Percentiles rank a stretch among this genome's conserved stretches.
phyloP scores from a whole-genome alignment of 345 rosid species.

The Eucalyptus tenuipes region DNA sequence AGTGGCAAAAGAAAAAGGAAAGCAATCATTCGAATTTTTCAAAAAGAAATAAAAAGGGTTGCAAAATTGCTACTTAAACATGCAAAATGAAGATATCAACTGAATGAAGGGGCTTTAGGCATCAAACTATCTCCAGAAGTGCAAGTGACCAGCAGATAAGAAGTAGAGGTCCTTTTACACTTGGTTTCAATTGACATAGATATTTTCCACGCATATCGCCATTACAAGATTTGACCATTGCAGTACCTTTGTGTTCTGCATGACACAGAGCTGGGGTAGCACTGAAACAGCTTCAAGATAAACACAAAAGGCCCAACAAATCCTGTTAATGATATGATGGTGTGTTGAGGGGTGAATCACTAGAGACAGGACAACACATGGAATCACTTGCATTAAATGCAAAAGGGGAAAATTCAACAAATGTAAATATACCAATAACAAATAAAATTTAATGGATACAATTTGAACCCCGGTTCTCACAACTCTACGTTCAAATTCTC shows the following conservation, averaged over 20 bases:
- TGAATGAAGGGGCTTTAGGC: not conserved
- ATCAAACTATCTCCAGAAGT: not conserved
- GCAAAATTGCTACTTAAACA: not conserved
- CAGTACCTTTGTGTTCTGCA: conserved; percentile 90
- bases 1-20: not conserved
- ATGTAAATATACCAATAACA: not conserved
- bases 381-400: conserved; percentile 43
- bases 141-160: not conserved
- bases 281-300: conserved; percentile 94
- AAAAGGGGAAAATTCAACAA: not conserved
- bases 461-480: not conserved
- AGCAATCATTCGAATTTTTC: not conserved
- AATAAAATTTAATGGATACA: not conserved
- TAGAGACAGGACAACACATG: conserved; percentile 69
- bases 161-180: not conserved
- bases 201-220: not conserved
- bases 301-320: conserved; percentile 88
- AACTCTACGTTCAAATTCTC: not conserved
- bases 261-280: conserved; percentile 72
- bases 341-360: conserved; percentile 74
- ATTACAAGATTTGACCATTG: not conserved
- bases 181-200: not conserved
- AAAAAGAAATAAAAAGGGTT: not conserved
- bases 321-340: conserved; percentile 66
- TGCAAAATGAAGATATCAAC: not conserved